A percentile compares a stretch with the other conserved stretches of the same genome.
Conservation (phyloP, 495 filamentous ascomycete genomes). For the Penicillium manginii region DNA sequence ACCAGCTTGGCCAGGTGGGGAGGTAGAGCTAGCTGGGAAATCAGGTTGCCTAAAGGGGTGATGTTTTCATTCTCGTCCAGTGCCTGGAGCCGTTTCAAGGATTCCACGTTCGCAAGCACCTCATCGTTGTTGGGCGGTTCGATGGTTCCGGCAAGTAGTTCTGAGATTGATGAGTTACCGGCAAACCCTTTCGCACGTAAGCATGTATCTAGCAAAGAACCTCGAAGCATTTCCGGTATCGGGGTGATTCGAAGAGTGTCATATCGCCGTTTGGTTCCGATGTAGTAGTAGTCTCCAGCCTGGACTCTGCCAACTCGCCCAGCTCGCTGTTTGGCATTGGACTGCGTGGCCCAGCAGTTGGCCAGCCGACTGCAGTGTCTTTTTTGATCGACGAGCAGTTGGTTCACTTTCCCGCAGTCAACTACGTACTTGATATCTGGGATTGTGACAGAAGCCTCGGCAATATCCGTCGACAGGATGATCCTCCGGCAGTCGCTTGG, state of each 20-base stretch:
- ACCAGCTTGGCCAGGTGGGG: slow-evolving; percentile 62
- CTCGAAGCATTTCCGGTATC: slow-evolving; percentile 42
- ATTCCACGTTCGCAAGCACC: slow-evolving; percentile 48
- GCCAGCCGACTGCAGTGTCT: slow-evolving; percentile 48
- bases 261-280: slow-evolving; percentile 54
- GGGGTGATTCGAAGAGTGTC: slow-evolving; percentile 50
- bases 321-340: slow-evolving; percentile 58
- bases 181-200: slow-evolving; percentile 19
- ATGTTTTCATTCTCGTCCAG: slow-evolving; percentile 53
- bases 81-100: slow-evolving; percentile 50
- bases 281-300: slow-evolving; percentile 60
- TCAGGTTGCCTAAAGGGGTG: slow-evolving; percentile 55
- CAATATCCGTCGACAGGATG: slow-evolving; percentile 63
- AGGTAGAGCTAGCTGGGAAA: slow-evolving; percentile 51
- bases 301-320: slow-evolving; percentile 63
- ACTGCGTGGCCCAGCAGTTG: slow-evolving; percentile 58
- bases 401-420: slow-evolving; percentile 58
- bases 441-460: slow-evolving; percentile 64
- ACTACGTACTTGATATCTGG: slow-evolving; percentile 62
- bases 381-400: slow-evolving; percentile 52
- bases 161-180: slow-evolving; percentile 32
- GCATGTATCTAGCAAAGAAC: slow-evolving; percentile 18
- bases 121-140: slow-evolving; percentile 52
- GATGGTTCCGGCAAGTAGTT: slow-evolving; percentile 54
- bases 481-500: slow-evolving; percentile 57